These are phyloP conservation scores for Blastomyces emzantsi DNA, from an alignment of 2,329 filamentous ascomycete genomes.

Conservation along the genomic window DNA sequence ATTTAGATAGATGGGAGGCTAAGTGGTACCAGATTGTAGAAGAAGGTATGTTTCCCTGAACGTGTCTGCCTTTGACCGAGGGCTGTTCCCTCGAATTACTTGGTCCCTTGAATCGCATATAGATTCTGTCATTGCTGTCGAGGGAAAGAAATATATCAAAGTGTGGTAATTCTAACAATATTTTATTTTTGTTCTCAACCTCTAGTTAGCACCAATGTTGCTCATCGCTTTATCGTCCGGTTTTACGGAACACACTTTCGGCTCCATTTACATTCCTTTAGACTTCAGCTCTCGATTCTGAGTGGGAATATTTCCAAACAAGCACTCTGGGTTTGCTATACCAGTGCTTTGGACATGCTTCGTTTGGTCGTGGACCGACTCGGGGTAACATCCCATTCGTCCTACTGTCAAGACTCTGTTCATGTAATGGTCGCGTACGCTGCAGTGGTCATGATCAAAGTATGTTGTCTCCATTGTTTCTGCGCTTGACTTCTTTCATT, in stretches of 20 bases:
- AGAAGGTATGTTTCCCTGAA: constrained; percentile 11
- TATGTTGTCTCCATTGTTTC: constrained; percentile 2
- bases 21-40: constrained; percentile 18
- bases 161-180: neutral
- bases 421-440: constrained; percentile 38
- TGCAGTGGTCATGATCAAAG: constrained; percentile 34
- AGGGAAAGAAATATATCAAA: neutral
- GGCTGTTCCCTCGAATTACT: neutral
- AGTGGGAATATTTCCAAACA: constrained; percentile 19
- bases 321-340: constrained; percentile 19
- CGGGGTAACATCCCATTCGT: constrained; percentile 25
- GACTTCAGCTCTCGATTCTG: constrained; percentile 27
- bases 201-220: constrained; percentile 18
- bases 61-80: neutral
- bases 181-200: neutral
- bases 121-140: neutral
- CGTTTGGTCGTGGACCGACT: constrained; percentile 24
- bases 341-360: constrained; percentile 27
- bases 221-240: constrained; percentile 31
- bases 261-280: constrained; percentile 32
- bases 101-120: neutral
- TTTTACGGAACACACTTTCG: constrained; percentile 35
- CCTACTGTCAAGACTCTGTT: constrained; percentile 36
- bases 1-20: constrained; percentile 18
- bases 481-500: neutral